Base-by-base conservation (phyloP, 2,329 filamentous ascomycete species). In the Epichloe hybrida region DNA sequence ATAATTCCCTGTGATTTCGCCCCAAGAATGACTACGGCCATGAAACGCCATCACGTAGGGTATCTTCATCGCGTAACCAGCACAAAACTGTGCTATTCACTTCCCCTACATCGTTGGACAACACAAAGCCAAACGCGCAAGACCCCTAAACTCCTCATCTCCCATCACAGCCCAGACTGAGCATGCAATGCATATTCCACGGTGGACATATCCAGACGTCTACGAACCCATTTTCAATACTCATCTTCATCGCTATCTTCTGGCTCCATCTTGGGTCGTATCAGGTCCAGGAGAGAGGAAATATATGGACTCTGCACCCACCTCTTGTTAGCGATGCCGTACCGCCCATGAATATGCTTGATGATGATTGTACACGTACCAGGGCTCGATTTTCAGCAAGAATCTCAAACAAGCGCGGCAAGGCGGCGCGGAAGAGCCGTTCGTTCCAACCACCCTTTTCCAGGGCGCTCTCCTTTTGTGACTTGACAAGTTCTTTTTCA, bases 301-400 rank as follows among this genome's bases (percentile, higher is more conserved):
- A 71, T 66, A 48, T 71, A 69, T 8, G 66, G 66, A 51, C 66
- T 65, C 68, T 71, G 55, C 45, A 20, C 12, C 51, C 45, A 17
- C 12, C 51, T 44, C 42, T 49, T 44, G 53, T 59, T 50, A 60
- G 58, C 51, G 45, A 40, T 36, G 11, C 8, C n/a, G 12, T 12
- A 27, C 12, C n/a, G n/a, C 31, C 11, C 13, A 38, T 34, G 7
- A 31, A 31, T 5, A 12, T 5, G 31, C 2, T 38, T n/a, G 3
- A 41, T 15, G 5, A 20, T 31, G 20, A 35, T 1, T 50, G 47
- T 27, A 21, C 34, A 68, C 74, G 58, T 68, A 80, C 78, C 67
- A 84, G 63, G 51, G 74, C 71, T 63, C 71, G 72, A 57, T 88
- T 88, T 63, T 87, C 80, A 35, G 81, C 77, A 69, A 86, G 75